Evolutionary conservation across 2,329 filamentous ascomycete genomes (phyloP), one percentile per base, ranked within the genome.

Genomic region (Cercospora zeae-maydis): DNA sequence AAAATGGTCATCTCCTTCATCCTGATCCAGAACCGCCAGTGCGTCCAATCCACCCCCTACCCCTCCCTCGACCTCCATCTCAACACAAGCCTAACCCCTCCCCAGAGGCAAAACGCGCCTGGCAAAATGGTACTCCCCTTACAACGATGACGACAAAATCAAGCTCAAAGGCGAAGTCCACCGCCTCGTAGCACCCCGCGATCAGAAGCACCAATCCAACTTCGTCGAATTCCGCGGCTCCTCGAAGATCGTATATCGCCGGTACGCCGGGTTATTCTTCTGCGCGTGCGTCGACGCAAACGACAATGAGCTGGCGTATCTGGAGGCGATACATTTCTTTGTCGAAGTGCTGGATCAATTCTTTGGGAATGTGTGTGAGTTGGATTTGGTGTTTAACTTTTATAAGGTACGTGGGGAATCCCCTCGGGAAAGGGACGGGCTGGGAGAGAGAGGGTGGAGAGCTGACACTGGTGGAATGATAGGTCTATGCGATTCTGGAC

Each of bases 201-300:
- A 99, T 79, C 95, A 99, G 77, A 99, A 99, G 77, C 96, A 99
- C 83, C 95, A 99, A 78, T 96, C 92, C 80, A 99, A 99, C 82
- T 99, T 99, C 75, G 95, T 99, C 83, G 95, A 99, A 72, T 88
- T 88, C 81, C 90, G 91, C 69, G 91, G 92, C 79, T 92, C 78
- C 70, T 78, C 93, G 76, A 98, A 97, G 82, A 90, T 99, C 72
- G 92, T 99, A 59, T 99, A 99, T 82, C 89, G 96, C 49, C 90
- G 95, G 66, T 99, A 99, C 79, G 95, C 95, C 0, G 95, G 95
- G 0, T 87, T 99, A 63, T 99, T 99, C 86, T 99, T 99, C 83
- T 99, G 95, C 82, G 96, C 93, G 59, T 98, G 95, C 79, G 95
- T 99, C 75, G 95, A 99, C 79, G 96, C 93, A 57, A 98, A 97